A percentile compares a stretch with the other conserved stretches of the same genome.
Evolutionary conservation across 352 stramenopile genomes (phyloP).

Genomic region (Globisporangium yorkense): DNA sequence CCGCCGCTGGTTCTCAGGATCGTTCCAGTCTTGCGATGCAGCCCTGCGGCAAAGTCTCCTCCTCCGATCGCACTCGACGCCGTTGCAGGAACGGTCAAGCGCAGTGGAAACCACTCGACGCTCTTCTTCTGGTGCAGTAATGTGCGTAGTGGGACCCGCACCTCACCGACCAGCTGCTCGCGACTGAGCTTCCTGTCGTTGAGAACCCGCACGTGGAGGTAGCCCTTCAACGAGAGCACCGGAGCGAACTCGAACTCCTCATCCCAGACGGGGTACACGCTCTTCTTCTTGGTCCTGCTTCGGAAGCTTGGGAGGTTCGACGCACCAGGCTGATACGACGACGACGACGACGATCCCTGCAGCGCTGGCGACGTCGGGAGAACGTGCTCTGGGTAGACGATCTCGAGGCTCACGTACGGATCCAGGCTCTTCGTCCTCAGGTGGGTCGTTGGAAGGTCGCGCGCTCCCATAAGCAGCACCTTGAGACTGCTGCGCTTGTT

Average conservation of each 20-base stretch:
- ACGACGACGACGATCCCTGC: neutral
- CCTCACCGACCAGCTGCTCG: slow-evolving; percentile 66
- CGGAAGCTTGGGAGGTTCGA: slow-evolving; percentile 20
- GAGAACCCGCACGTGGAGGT: slow-evolving; percentile 53
- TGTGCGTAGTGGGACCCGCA: slow-evolving; percentile 47
- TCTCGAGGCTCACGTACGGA: slow-evolving; percentile 54
- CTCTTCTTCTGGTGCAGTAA: slow-evolving; percentile 61
- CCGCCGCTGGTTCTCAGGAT: slow-evolving; percentile 29
- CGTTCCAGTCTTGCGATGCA: slow-evolving; percentile 9
- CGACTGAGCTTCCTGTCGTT: slow-evolving; percentile 66
- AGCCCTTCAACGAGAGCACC: slow-evolving; percentile 59
- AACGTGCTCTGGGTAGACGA: slow-evolving; percentile 51
- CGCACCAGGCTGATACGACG: too few species aligned
- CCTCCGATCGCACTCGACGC: neutral
- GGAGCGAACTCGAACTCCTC: slow-evolving; percentile 66
- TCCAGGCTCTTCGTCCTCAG: slow-evolving; percentile 69
- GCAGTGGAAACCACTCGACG: slow-evolving; percentile 53
- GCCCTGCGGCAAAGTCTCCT: neutral
- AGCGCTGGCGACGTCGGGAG: neutral
- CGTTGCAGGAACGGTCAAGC: slow-evolving; percentile 19
- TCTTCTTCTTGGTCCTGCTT: slow-evolving; percentile 68
- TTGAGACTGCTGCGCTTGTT: slow-evolving; percentile 50
- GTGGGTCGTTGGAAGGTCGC: slow-evolving; percentile 54
- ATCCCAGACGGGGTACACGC: slow-evolving; percentile 73
- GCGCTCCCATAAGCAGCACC: slow-evolving; percentile 37